phyloP scores from a whole-genome alignment of 1,284 basidiomycete genomes.

The Ganoderma sinense region DNA sequence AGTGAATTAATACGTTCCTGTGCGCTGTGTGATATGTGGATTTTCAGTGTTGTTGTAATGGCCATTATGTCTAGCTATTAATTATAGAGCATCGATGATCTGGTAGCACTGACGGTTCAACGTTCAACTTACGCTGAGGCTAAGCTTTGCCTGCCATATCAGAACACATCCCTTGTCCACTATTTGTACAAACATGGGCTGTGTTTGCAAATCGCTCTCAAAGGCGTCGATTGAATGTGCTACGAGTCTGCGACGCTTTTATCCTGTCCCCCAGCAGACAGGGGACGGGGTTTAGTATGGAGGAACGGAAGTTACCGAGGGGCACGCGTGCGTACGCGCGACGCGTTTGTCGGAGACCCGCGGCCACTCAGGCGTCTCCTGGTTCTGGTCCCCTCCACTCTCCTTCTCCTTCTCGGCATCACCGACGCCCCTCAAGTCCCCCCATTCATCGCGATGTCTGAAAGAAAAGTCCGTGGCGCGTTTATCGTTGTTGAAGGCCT shows the following conservation, averaged over 20 bases:
- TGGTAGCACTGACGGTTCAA: no score
- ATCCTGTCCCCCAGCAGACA: no score
- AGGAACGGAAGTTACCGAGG: not conserved
- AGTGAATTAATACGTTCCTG: constrained; percentile 10
- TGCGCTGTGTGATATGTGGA: not conserved
- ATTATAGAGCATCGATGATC: not conserved
- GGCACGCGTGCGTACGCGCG: not conserved
- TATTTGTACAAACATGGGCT: no score
- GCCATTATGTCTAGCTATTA: not conserved
- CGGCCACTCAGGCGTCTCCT: constrained; percentile 1
- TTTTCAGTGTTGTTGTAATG: not conserved
- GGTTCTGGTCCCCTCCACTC: not conserved
- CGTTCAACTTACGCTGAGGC: no score
- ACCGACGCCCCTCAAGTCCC: not conserved
- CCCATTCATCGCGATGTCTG: constrained; percentile 30
- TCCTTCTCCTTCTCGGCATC: not conserved
- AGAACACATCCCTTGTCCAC: no score
- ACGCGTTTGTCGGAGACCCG: not conserved
- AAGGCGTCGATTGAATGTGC: no score
- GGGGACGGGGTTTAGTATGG: not conserved
- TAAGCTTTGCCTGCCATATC: no score
- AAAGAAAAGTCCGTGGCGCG: constrained; percentile 74
- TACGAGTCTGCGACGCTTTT: no score
- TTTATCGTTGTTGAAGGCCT: constrained; percentile 95
- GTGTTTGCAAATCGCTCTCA: no score